These are phyloP conservation scores for Hemileia vastatrix DNA, from an alignment of 1,284 basidiomycete species.

Conservation along the genomic window DNA sequence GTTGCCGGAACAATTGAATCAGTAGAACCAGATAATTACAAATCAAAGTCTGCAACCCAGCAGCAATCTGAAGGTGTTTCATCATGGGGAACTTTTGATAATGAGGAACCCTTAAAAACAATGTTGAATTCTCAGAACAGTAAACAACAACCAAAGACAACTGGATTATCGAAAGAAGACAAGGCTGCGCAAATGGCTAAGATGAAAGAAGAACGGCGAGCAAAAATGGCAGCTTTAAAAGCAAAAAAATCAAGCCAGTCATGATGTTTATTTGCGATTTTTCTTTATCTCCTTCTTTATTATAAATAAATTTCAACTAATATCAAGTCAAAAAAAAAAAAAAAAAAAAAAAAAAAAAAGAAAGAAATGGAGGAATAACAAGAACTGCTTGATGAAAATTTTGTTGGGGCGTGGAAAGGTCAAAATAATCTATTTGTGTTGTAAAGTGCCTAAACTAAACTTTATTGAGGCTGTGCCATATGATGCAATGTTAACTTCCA, in stretches of 20 bases:
- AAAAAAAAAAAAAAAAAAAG: not conserved
- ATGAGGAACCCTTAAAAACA: too few species aligned
- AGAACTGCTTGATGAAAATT: too few species aligned
- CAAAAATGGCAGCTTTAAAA: constrained; percentile 23
- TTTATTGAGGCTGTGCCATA: too few species aligned
- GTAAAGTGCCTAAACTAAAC: too few species aligned
- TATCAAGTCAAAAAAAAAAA: not conserved
- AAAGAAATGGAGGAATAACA: not conserved
- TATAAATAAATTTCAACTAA: not conserved
- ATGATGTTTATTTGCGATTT: not conserved
- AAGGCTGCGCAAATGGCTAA: constrained; percentile 23
- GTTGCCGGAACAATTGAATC: not conserved
- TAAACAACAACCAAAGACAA: not conserved
- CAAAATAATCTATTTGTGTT: too few species aligned
- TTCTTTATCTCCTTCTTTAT: not conserved
- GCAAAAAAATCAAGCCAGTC: constrained; percentile 13
- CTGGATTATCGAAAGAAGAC: constrained; percentile 10
- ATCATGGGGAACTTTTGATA: not conserved
- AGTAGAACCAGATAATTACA: not conserved
- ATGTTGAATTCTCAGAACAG: not conserved
- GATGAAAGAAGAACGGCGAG: constrained; percentile 23
- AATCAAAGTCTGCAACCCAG: not conserved
- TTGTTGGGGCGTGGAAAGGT: too few species aligned
- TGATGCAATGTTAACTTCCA: too few species aligned
- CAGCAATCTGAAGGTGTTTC: not conserved